phyloP scores from a whole-genome alignment of 352 stramenopile genomes.

The Phytophthora podocarpi region DNA sequence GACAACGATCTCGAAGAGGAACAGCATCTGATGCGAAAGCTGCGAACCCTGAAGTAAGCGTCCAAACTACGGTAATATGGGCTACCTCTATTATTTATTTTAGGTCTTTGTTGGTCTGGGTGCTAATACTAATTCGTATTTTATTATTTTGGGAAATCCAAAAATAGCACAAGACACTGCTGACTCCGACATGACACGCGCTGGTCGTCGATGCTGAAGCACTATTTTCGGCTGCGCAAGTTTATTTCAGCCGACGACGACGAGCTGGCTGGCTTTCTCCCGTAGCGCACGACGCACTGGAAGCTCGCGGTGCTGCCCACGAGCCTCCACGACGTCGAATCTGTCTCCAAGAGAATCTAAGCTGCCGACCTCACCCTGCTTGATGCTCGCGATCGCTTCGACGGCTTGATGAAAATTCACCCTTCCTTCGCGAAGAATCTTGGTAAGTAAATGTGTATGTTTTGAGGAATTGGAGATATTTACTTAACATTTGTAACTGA shows the following conservation, averaged over 20 bases:
- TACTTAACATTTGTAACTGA: too few relatives aligned
- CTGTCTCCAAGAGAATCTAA: not conserved
- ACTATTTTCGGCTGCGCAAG: not conserved
- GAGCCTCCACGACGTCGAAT: not conserved
- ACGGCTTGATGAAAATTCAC: not conserved
- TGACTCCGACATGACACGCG: conserved; percentile 3
- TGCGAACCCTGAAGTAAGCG: conserved; percentile 35
- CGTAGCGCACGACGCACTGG: not conserved
- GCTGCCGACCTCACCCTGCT: not conserved
- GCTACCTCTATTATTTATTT: not conserved
- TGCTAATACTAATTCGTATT: too few relatives aligned
- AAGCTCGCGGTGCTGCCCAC: not conserved
- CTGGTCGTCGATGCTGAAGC: conserved; percentile 4
- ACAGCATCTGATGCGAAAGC: conserved; percentile 25
- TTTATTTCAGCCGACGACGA: conserved; percentile 8
- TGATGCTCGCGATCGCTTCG: not conserved
- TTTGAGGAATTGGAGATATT: too few relatives aligned
- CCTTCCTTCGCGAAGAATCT: conserved; percentile 10
- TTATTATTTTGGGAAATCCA: not conserved
- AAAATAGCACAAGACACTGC: not conserved
- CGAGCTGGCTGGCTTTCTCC: not conserved
- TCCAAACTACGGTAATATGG: conserved; percentile 7
- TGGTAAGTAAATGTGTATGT: conserved; percentile 2
- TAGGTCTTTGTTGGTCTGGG: conserved; percentile 45
- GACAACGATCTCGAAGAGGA: conserved; percentile 37